Conservation (phyloP, 306 rosid genomes). For the Potentilla sterilis region DNA sequence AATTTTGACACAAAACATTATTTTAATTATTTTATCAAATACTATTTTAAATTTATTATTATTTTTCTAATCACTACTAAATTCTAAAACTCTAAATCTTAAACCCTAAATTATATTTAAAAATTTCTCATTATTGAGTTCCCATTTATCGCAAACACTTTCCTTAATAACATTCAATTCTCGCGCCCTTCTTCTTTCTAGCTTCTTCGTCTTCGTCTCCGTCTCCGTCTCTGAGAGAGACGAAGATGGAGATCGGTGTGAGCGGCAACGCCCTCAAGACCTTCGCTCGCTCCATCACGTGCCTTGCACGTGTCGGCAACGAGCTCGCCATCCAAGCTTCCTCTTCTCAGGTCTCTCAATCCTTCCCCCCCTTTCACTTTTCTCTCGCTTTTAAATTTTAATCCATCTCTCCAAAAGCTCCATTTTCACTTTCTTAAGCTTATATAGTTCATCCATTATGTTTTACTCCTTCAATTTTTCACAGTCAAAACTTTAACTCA, state of each 20-base stretch:
- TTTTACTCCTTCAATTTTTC: not conserved
- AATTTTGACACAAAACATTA: too few species aligned
- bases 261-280: conserved; percentile 78
- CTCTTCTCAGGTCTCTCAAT: conserved; percentile 57
- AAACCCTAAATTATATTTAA: too few species aligned
- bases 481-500: not conserved
- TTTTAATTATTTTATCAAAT: too few species aligned
- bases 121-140: too few species aligned
- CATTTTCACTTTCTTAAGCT: not conserved
- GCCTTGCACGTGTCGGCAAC: conserved; percentile 86
- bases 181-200: conserved; percentile 2
- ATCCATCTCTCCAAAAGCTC: conserved; percentile 2
- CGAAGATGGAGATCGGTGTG: conserved; percentile 58
- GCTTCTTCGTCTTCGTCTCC: too few species aligned
- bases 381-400: not conserved
- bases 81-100: too few species aligned
- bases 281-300: conserved; percentile 82
- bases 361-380: not conserved
- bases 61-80: too few species aligned
- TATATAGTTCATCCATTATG: not conserved
- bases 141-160: not conserved
- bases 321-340: conserved; percentile 86
- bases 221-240: too few species aligned
- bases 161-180: not conserved
- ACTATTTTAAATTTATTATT: too few species aligned